Evolutionary conservation across 2,329 filamentous ascomycete species (phyloP), one percentile per base, ranked within the genome.

Genomic region (Penicillium sp.): DNA sequence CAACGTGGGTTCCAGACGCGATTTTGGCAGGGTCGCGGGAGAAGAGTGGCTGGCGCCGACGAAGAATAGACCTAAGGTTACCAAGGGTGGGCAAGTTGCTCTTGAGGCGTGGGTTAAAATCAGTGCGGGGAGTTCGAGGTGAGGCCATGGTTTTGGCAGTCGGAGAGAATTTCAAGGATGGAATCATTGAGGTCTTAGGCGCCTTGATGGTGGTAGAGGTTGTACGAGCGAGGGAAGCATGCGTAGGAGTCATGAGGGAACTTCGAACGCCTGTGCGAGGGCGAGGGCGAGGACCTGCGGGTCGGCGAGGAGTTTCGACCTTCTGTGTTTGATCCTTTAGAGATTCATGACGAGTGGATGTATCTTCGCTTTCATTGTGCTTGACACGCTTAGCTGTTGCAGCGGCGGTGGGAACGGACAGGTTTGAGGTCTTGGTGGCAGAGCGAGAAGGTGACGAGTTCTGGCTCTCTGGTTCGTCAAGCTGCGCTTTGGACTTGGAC

Each of bases 191-290:
- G 22, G 77, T 77, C 50, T 80, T 82, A 42, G 82, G 75, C 8
- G 80, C 77, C 66, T 83, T 85, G 50, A 76, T 75, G 61, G 79
- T 85, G 33, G 61, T 52, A 22, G 67, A 62, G 52, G 80, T 75
- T 44, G 81, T 75, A 41, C 87, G 85, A 33, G 86, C 84, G 49
- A 89, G 72, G 1, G 89, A 90, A 8, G 90, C 79, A 70, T 90
- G 91, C 9, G 89, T 94, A 0, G 91, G 91, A 6, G 90, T 95
- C 72, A 87, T 83, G 30, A 93, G 77, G 56, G 79, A 85, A 58
- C 79, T 79, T 65, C 72, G 75, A 66, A 72, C 75, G 61, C 63
- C 72, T 25, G 37, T 17, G 37, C 48, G 48, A 72, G 65, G 75
- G 63, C 81, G 80, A 42, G 81, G 78, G 26, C 67, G 69, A 28